Conservation (phyloP, 1,284 basidiomycete genomes). For the Erythrobasidium hasegawianum region DNA sequence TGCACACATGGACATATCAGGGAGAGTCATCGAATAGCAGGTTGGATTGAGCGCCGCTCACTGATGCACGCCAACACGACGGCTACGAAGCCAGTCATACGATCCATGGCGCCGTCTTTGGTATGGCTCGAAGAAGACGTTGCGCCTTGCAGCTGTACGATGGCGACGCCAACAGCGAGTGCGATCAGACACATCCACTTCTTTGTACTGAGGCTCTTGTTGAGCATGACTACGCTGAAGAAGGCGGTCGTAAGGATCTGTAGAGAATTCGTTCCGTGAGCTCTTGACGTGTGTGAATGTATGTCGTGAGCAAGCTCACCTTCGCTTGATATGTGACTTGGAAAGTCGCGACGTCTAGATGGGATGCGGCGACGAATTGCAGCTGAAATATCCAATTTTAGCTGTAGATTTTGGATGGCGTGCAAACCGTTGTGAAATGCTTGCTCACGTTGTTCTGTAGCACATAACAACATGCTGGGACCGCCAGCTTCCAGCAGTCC, state of each 20-base stretch:
- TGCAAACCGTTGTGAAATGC: too few relatives aligned
- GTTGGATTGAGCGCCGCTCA: too few relatives aligned
- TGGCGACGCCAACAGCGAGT: slow-evolving; percentile 83
- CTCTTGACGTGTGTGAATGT: too few relatives aligned
- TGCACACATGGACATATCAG: too few relatives aligned
- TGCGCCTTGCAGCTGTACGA: slow-evolving; percentile 77
- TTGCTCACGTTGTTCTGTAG: slow-evolving; percentile 73
- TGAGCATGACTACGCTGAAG: slow-evolving; percentile 85
- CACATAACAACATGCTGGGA: slow-evolving; percentile 93
- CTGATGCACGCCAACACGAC: slow-evolving; percentile 86
- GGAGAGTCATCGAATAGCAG: too few relatives aligned
- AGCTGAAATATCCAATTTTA: slow-evolving; percentile 50
- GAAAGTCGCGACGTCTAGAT: slow-evolving; percentile 90
- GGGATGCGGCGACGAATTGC: slow-evolving; percentile 88
- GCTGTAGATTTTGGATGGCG: neutral
- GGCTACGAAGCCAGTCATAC: slow-evolving; percentile 74
- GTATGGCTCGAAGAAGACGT: slow-evolving; percentile 39
- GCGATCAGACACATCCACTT: slow-evolving; percentile 83
- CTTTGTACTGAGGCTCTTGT: slow-evolving; percentile 65
- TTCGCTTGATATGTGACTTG: slow-evolving; percentile 90
- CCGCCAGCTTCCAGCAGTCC: slow-evolving; percentile 94
- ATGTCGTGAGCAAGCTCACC: slow-evolving; percentile 21
- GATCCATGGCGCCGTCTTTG: slow-evolving; percentile 64
- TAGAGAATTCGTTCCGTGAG: too few relatives aligned
- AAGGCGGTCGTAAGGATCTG: slow-evolving; percentile 88